A percentile compares a stretch with the other conserved stretches of the same genome.
Conservation (phyloP, 192 early-diverging fungal genomes). For the Spizellomyces punctatus region DNA sequence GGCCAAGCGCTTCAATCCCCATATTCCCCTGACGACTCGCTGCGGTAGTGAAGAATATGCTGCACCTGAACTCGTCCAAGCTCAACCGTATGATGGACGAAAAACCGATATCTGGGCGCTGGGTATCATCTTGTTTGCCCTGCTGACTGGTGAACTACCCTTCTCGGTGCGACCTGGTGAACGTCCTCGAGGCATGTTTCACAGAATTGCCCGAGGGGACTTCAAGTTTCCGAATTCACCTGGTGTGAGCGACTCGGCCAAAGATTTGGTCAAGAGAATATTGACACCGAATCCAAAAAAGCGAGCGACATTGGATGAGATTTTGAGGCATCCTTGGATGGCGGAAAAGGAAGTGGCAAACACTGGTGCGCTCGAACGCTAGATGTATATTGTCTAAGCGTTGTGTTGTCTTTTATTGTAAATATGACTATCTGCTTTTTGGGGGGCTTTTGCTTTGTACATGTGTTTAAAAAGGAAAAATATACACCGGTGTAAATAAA, state of each 20-base stretch:
- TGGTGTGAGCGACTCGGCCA: conserved; percentile 10
- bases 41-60: conserved; percentile 81
- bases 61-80: conserved; percentile 70
- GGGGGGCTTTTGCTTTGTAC: too few relatives aligned
- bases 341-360: background rate
- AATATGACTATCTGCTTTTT: too few relatives aligned
- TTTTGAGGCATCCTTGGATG: conserved; percentile 20
- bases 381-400: too few relatives aligned
- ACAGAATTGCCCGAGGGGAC: conserved; percentile 64
- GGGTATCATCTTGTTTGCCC: conserved; percentile 47
- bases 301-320: conserved; percentile 15
- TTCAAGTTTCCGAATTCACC: conserved; percentile 54
- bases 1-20: conserved; percentile 23
- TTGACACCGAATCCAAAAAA: conserved; percentile 22
- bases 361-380: too few relatives aligned
- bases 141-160: conserved; percentile 45
- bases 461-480: too few relatives aligned
- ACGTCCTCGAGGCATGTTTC: conserved; percentile 56
- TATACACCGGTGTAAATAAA: too few relatives aligned
- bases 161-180: conserved; percentile 38
- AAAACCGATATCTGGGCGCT: conserved; percentile 51
- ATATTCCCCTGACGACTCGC: conserved; percentile 42
- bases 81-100: conserved; percentile 67
- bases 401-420: too few relatives aligned
- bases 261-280: conserved; percentile 21